phyloP scores from a whole-genome alignment of 148 eudicot genomes.

The Limonium bicolor region DNA sequence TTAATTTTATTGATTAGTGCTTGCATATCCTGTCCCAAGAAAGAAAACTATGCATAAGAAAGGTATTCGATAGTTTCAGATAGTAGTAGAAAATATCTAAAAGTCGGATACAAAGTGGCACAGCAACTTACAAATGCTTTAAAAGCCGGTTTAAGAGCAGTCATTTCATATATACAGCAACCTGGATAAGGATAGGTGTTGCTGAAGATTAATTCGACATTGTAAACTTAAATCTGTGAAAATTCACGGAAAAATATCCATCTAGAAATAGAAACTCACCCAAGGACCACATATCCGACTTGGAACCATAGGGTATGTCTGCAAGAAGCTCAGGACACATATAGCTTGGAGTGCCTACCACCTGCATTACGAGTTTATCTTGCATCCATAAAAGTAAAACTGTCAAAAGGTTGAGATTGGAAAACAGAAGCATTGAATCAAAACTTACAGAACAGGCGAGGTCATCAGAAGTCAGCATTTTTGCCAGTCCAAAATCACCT shows the following conservation, averaged over 20 bases:
- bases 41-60: neutral
- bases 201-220: constrained; percentile 17
- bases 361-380: constrained; percentile 40
- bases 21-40: constrained; percentile 74
- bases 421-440: constrained; percentile 3
- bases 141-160: constrained; percentile 81
- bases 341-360: constrained; percentile 97
- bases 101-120: constrained; percentile 37
- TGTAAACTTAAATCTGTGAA: neutral
- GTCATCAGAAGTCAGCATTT: constrained; percentile 84
- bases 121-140: constrained; percentile 87
- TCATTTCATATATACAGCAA: constrained; percentile 94
- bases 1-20: constrained; percentile 88
- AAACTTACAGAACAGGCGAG: constrained; percentile 87
- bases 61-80: no score
- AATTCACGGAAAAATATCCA: constrained; percentile 26
- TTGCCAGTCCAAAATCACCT: constrained; percentile 99
- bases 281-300: constrained; percentile 96
- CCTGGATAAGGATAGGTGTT: constrained; percentile 31
- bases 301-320: constrained; percentile 96
- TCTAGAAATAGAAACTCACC: constrained; percentile 32
- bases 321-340: constrained; percentile 99
- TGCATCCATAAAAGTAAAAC: constrained; percentile 2
- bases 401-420: neutral
- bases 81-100: neutral